Conservation (phyloP, 2,329 filamentous ascomycete species). For the Purpureocillium lavendulum region DNA sequence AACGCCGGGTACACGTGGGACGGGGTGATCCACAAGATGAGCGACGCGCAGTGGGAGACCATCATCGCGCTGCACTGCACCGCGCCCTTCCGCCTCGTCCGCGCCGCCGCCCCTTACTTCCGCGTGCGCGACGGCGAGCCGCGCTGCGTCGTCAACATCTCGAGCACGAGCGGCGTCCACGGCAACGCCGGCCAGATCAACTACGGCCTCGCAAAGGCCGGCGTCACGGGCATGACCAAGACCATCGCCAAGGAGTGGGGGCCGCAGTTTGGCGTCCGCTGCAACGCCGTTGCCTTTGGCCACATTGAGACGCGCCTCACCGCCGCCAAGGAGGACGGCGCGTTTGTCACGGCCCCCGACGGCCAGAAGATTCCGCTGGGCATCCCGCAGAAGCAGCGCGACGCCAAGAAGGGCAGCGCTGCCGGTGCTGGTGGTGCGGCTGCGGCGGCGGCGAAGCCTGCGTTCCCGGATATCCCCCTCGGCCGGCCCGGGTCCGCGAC, state of each 20-base stretch:
- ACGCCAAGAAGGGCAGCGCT: slow-evolving; percentile 7
- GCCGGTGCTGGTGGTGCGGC: too few relatives aligned
- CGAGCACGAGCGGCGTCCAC: slow-evolving; percentile 70
- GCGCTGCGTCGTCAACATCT: slow-evolving; percentile 76
- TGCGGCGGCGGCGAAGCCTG: slow-evolving; percentile 23
- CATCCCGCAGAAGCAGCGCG: slow-evolving; percentile 56
- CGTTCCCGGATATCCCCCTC: slow-evolving; percentile 65
- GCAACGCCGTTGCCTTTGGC: slow-evolving; percentile 80
- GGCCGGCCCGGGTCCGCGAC: slow-evolving; percentile 67
- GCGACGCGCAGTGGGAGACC: slow-evolving; percentile 84
- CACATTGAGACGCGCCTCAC: slow-evolving; percentile 74
- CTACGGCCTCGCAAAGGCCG: slow-evolving; percentile 79
- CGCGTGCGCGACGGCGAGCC: slow-evolving; percentile 75
- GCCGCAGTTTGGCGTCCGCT: slow-evolving; percentile 69
- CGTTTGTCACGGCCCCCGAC: slow-evolving; percentile 66
- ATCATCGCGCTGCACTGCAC: slow-evolving; percentile 79
- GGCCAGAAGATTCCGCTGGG: slow-evolving; percentile 69
- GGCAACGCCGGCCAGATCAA: slow-evolving; percentile 90
- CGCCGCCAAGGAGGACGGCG: slow-evolving; percentile 75
- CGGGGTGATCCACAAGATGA: slow-evolving; percentile 86
- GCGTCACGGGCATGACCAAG: slow-evolving; percentile 74
- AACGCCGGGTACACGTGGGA: slow-evolving; percentile 94
- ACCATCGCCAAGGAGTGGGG: slow-evolving; percentile 93
- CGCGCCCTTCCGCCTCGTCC: slow-evolving; percentile 75
- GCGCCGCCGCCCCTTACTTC: slow-evolving; percentile 78